Conservation (phyloP, 805 yeast species). For the Blastobotrys chiropterorum region DNA sequence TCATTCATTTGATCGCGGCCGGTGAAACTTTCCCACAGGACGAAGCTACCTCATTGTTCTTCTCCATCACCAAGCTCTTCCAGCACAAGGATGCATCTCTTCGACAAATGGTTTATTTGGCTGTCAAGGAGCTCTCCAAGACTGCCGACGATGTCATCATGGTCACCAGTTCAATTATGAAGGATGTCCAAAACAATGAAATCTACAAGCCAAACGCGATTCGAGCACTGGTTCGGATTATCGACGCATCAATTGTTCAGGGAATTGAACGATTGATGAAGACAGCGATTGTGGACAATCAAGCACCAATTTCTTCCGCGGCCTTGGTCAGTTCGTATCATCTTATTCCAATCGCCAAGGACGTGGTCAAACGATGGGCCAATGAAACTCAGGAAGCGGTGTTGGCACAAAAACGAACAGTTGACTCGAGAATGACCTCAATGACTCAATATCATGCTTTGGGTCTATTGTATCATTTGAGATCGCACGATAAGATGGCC, state of each 20-base stretch:
- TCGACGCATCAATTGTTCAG: slow-evolving; percentile 80
- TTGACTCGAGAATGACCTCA: slow-evolving; percentile 41
- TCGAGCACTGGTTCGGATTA: slow-evolving; percentile 81
- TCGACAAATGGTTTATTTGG: slow-evolving; percentile 89
- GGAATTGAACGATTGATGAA: slow-evolving; percentile 90
- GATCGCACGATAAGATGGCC: slow-evolving; percentile 91
- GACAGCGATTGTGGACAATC: slow-evolving; percentile 85
- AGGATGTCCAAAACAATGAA: slow-evolving; percentile 80
- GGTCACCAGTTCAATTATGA: slow-evolving; percentile 98
- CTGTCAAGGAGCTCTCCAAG: slow-evolving; percentile 83
- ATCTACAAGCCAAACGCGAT: slow-evolving; percentile 92
- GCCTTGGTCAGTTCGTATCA: slow-evolving; percentile 90
- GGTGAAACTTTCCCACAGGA: slow-evolving; percentile 84
- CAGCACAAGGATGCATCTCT: slow-evolving; percentile 83
- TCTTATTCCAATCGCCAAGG: slow-evolving; percentile 80
- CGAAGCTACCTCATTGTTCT: slow-evolving; percentile 89
- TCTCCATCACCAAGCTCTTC: slow-evolving; percentile 88
- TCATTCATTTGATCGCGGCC: slow-evolving; percentile 71
- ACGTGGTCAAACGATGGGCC: slow-evolving; percentile 87
- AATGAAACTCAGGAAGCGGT: slow-evolving; percentile 94
- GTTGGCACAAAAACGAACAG: slow-evolving; percentile 44
- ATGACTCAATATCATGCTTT: slow-evolving; percentile 94
- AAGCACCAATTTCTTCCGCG: slow-evolving; percentile 87
- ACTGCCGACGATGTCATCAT: slow-evolving; percentile 87
- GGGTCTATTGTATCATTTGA: slow-evolving; percentile 79